These are phyloP conservation scores for Porpolomopsis calyptriformis DNA, from an alignment of 768 basidiomycete species.

Conservation along the genomic window DNA sequence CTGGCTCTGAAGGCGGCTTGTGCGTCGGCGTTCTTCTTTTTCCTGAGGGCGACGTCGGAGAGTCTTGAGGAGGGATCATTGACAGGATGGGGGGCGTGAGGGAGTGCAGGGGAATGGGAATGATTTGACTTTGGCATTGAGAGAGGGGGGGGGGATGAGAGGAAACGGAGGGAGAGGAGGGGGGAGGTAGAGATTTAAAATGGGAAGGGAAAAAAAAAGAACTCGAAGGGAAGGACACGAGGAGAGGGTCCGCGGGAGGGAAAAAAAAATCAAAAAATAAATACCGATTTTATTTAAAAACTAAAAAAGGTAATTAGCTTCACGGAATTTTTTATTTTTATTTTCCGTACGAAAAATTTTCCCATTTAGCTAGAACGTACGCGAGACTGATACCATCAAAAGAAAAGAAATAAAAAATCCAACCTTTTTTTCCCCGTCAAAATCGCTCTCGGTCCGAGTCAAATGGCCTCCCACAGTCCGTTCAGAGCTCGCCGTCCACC, in stretches of 20 bases:
- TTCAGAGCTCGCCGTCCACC: slow-evolving; percentile 21
- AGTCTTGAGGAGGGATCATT: slow-evolving; percentile 33
- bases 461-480: not conserved
- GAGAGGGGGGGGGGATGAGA: slow-evolving; percentile 19
- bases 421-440: not conserved
- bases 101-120: slow-evolving; percentile 20
- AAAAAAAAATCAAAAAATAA: too few species aligned
- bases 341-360: too few species aligned
- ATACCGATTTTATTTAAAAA: too few species aligned
- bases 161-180: slow-evolving; percentile 18
- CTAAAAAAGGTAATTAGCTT: too few species aligned
- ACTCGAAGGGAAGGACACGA: slow-evolving; percentile 59
- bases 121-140: slow-evolving; percentile 34
- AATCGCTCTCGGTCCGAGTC: not conserved
- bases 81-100: slow-evolving; percentile 25
- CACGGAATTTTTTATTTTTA: too few species aligned
- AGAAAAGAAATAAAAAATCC: too few species aligned
- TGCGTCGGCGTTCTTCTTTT: slow-evolving; percentile 86
- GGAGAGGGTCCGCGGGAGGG: slow-evolving; percentile 47
- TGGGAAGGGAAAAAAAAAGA: slow-evolving; percentile 56
- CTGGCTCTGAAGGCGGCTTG: slow-evolving; percentile 78
- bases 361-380: too few species aligned
- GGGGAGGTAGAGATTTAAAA: slow-evolving; percentile 38
- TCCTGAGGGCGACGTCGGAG: slow-evolving; percentile 62
- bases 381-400: too few species aligned